phyloP scores from a whole-genome alignment of 169 alveolate genomes.

The Plasmodium cynomolgi region DNA sequence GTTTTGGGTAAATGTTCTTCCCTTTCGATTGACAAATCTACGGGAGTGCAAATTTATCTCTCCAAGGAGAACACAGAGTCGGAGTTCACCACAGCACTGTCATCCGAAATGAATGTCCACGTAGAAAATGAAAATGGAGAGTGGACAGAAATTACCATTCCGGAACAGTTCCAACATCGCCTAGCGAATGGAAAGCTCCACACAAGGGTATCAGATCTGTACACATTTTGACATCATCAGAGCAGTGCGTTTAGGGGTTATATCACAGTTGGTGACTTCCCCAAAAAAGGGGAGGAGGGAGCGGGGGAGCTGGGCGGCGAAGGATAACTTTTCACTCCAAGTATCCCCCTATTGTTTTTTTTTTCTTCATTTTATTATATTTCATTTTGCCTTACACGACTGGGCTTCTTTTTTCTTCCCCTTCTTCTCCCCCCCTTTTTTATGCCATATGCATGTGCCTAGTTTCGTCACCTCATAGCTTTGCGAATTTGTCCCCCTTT shows the following conservation, averaged over 20 bases:
- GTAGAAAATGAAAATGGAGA: slow-evolving; percentile 75
- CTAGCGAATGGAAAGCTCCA: slow-evolving; percentile 57
- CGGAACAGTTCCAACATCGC: slow-evolving; percentile 83
- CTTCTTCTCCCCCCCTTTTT: background rate
- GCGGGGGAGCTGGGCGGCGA: background rate
- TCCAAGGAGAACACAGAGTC: slow-evolving; percentile 76
- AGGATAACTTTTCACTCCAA: background rate
- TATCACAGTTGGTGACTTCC: background rate
- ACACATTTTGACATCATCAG: slow-evolving; percentile 48
- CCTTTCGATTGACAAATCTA: slow-evolving; percentile 80
- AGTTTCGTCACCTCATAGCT: background rate
- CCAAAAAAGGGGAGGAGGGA: background rate
- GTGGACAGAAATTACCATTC: slow-evolving; percentile 81
- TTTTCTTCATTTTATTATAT: background rate
- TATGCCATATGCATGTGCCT: background rate
- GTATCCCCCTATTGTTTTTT: background rate
- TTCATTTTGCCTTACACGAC: background rate
- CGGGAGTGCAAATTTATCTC: slow-evolving; percentile 75
- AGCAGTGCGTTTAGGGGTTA: background rate
- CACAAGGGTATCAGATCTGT: slow-evolving; percentile 83
- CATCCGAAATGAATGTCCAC: slow-evolving; percentile 81
- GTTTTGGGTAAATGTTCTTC: slow-evolving; percentile 76
- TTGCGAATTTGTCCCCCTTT: background rate
- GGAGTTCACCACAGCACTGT: slow-evolving; percentile 80
- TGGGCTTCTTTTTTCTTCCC: background rate